Conservation (phyloP, 768 basidiomycete species). For the Tremella mesenterica region DNA sequence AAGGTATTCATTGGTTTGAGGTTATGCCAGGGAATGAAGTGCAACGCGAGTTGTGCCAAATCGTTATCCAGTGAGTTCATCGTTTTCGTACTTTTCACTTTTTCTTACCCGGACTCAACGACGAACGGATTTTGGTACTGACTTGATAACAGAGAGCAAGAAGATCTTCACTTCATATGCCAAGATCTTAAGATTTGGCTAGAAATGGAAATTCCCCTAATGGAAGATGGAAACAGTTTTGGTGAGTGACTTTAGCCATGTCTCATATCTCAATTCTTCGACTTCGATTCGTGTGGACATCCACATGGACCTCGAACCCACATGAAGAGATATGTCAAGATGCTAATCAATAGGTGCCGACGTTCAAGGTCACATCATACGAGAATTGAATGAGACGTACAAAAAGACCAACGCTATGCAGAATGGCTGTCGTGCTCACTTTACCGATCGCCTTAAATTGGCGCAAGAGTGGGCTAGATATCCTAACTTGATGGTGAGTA, state of each 20-base stretch:
- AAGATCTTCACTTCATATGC: constrained; percentile 19
- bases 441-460: constrained; percentile 23
- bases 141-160: constrained; percentile 28
- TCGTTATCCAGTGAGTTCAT: constrained; percentile 19
- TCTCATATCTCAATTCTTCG: neutral
- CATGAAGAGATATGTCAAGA: no score
- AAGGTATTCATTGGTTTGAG: constrained; percentile 31
- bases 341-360: constrained; percentile 25
- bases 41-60: constrained; percentile 3
- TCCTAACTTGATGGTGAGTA: constrained; percentile 29
- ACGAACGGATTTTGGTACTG: neutral
- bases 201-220: constrained; percentile 32
- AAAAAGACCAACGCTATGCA: constrained; percentile 18
- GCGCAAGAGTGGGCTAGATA: constrained; percentile 23
- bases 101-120: neutral
- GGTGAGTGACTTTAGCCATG: constrained; percentile 9
- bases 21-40: constrained; percentile 20
- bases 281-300: no score
- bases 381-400: constrained; percentile 13
- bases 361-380: constrained; percentile 28
- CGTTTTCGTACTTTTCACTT: neutral
- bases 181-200: constrained; percentile 33
- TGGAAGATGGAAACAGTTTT: constrained; percentile 39
- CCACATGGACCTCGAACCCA: neutral
- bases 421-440: constrained; percentile 19